These are phyloP conservation scores for Ustilago xerochloae DNA, from an alignment of 1,284 basidiomycete genomes.

Conservation along the genomic window DNA sequence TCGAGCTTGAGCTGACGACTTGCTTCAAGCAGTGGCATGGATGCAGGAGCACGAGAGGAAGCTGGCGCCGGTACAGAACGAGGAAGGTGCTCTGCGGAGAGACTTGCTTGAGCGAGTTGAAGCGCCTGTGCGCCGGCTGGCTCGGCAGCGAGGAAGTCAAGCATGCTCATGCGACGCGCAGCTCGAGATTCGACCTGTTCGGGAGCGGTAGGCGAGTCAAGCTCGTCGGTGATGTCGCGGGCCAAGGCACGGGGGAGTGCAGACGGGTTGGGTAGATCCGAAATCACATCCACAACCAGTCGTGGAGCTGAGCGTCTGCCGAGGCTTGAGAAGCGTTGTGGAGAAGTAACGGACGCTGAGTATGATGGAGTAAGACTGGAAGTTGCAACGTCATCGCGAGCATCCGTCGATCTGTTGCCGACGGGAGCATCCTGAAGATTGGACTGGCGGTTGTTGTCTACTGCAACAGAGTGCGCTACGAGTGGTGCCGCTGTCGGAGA, in stretches of 20 bases:
- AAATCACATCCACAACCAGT: not conserved
- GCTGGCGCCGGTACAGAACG: not conserved
- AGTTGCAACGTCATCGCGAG: not conserved
- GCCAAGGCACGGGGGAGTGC: conserved; percentile 6
- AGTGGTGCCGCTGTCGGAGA: not conserved
- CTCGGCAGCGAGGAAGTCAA: conserved; percentile 40
- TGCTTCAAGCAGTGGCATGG: conserved; percentile 36
- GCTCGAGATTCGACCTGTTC: conserved; percentile 7
- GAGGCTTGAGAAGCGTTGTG: conserved; percentile 34
- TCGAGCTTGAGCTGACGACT: conserved; percentile 24
- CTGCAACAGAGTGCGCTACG: conserved; percentile 3
- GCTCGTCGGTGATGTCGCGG: conserved; percentile 31
- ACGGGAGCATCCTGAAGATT: too few species aligned
- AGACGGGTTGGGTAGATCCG: not conserved
- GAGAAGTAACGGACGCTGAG: conserved; percentile 22
- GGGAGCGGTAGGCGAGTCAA: conserved; percentile 15
- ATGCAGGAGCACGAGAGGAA: conserved; percentile 11
- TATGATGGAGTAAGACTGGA: not conserved
- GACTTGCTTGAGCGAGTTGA: conserved; percentile 17
- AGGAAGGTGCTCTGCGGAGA: conserved; percentile 32
- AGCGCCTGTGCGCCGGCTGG: not conserved
- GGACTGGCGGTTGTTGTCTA: too few species aligned
- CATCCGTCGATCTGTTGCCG: too few species aligned
- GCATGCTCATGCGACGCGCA: conserved; percentile 45
- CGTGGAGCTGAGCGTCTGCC: conserved; percentile 13